A percentile compares a stretch with the other conserved stretches of the same genome.
Evolutionary conservation across 257 asterid genomes (phyloP).

Genomic region (Paulownia fortunei): DNA sequence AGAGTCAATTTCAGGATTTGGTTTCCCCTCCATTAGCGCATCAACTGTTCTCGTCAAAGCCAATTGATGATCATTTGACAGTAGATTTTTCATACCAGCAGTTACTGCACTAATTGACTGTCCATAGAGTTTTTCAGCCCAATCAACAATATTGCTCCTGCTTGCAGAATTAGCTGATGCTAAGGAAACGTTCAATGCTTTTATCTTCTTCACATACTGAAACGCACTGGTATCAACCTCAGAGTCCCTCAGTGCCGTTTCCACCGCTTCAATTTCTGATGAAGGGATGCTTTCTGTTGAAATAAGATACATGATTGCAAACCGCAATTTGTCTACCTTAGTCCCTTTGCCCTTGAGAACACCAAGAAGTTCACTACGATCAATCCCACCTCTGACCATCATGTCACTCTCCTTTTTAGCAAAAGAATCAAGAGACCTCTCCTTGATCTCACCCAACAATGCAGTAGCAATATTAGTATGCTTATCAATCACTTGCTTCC

Average conservation of each 20-base stretch:
- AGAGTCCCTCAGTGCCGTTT: slow-evolving; percentile 74
- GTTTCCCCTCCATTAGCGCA: slow-evolving; percentile 96
- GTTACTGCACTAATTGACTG: slow-evolving; percentile 86
- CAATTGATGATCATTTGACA: slow-evolving; percentile 87
- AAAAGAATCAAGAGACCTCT: slow-evolving; percentile 64
- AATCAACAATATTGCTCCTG: slow-evolving; percentile 76
- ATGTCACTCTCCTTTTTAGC: slow-evolving; percentile 89
- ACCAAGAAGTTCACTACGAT: slow-evolving; percentile 74
- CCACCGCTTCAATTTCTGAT: slow-evolving; percentile 87
- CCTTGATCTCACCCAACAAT: slow-evolving; percentile 52
- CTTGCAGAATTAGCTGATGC: slow-evolving; percentile 90
- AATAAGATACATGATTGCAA: slow-evolving; percentile 60
- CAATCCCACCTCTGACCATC: slow-evolving; percentile 89
- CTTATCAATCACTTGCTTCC: slow-evolving; percentile 86
- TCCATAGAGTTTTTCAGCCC: slow-evolving; percentile 98
- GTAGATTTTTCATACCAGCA: slow-evolving; percentile 89
- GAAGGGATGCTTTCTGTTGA: slow-evolving; percentile 72
- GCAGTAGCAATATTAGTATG: slow-evolving; percentile 93
- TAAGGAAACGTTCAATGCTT: slow-evolving; percentile 80
- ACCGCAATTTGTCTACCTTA: slow-evolving; percentile 47
- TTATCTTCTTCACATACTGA: slow-evolving; percentile 93
- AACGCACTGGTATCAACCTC: slow-evolving; percentile 94
- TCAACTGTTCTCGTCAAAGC: slow-evolving; percentile 90
- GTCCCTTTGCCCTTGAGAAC: slow-evolving; percentile 92
- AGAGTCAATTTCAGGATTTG: slow-evolving; percentile 86